These are phyloP conservation scores for Ceratobasidium sp. DNA, from an alignment of 1,284 basidiomycete genomes.

Conservation along the genomic window DNA sequence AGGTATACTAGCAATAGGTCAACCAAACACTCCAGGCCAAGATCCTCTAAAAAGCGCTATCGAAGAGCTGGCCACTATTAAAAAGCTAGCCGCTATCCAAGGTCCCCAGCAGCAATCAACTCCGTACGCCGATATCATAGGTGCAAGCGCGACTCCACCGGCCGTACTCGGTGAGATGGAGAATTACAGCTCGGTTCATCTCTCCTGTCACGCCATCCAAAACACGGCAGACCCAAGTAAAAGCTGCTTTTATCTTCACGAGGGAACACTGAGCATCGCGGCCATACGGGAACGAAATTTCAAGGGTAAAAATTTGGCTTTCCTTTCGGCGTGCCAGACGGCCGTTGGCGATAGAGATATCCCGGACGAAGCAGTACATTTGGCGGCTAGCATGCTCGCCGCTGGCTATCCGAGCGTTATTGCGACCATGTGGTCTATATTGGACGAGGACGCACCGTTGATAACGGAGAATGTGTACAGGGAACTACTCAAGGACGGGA, in stretches of 20 bases:
- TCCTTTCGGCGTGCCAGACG: constrained; percentile 28
- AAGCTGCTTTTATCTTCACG: background rate
- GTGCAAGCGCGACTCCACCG: background rate
- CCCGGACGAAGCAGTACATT: constrained; percentile 20
- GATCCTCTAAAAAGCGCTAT: background rate
- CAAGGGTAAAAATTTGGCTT: background rate
- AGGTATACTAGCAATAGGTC: background rate
- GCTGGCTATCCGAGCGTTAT: constrained; percentile 6
- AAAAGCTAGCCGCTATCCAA: background rate
- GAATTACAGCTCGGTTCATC: background rate
- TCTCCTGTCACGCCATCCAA: constrained; percentile 16
- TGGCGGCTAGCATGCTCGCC: constrained; percentile 1
- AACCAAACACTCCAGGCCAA: background rate
- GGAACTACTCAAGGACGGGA: background rate
- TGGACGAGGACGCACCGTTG: constrained; percentile 11
- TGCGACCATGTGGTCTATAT: constrained; percentile 20
- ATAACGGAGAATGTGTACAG: constrained; percentile 15
- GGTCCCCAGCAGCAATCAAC: too few relatives aligned
- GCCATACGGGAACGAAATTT: background rate
- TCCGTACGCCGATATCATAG: background rate
- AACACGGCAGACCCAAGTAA: background rate
- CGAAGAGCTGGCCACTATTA: background rate
- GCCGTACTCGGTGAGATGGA: background rate
- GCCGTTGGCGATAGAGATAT: background rate
- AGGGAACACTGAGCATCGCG: background rate